Base-by-base conservation (phyloP, 2,329 filamentous ascomycete genomes). In the Lachnellula cervina region DNA sequence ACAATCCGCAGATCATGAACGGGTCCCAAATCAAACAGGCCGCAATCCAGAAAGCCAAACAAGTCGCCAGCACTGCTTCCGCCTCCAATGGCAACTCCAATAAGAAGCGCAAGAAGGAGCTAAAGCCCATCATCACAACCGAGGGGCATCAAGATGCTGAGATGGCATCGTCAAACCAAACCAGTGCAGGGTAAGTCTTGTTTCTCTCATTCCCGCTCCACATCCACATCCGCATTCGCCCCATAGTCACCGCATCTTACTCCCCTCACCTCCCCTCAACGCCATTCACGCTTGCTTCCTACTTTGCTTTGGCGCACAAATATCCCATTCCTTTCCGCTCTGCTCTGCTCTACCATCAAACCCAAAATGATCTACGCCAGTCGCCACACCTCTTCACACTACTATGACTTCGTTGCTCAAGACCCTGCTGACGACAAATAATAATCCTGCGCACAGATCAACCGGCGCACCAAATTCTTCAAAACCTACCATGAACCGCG, bases 111-210 rank as follows among this genome's bases (percentile, higher is more conserved):
- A 76, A 80, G 72, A 82, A 82, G 73, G 76, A 81, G 64, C 71
- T 83, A 67, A 82, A 82, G 72, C 80, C 80, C 66, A 83, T 83
- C 65, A 81, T 83, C 69, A 83, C 80, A 54, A 80, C 77, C 70
- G 76, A 71, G 67, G 77, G 62, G 65, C 73, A 70, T 73, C 77
- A 68, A 59, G 67, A 67, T 62, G 65, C 60, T 60, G 66, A 64
- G 46, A 60, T 64, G 58, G 61, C 64, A 62, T 61, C 67, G 59
- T 64, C 61, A 60, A 65, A 60, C 62, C 59, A 66, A 67, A 62
- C 65, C 55, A 56, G 61, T 66, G 63, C 68, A 68, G 69, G 68
- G 69, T 72, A 68, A 67, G 69, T 69, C 51, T 37, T 35, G 23
- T 49, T 54, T 50, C 49, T 49, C 48, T 34, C 32, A 21, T 28